Conservation (phyloP, 1,284 basidiomycete species). For the Termitomyces sp. region DNA sequence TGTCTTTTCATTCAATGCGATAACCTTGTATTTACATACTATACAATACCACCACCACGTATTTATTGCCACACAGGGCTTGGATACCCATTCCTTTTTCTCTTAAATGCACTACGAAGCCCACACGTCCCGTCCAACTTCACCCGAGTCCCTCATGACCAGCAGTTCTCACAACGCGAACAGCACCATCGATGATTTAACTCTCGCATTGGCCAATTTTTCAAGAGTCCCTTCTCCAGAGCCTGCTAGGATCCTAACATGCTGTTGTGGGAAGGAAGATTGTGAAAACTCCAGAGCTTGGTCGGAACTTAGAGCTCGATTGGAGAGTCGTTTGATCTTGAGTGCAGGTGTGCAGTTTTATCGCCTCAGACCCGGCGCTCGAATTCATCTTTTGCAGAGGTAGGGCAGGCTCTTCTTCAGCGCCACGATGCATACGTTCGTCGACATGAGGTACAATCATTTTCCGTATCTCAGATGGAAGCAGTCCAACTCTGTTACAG, state of each 20-base stretch:
- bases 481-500: slow-evolving; percentile 8
- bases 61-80: slow-evolving; percentile 11
- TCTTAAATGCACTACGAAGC: slow-evolving; percentile 11
- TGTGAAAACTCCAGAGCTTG: slow-evolving; percentile 64
- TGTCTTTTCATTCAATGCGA: slow-evolving; percentile 2
- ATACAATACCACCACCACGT: neutral
- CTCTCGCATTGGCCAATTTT: slow-evolving; percentile 62
- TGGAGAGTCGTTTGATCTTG: slow-evolving; percentile 73
- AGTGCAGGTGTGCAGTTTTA: slow-evolving; percentile 61
- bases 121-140: slow-evolving; percentile 25
- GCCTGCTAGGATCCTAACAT: slow-evolving; percentile 42
- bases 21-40: neutral
- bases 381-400: slow-evolving; percentile 49
- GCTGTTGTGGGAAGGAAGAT: slow-evolving; percentile 64
- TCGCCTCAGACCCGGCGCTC: slow-evolving; percentile 23
- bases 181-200: slow-evolving; percentile 72
- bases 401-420: slow-evolving; percentile 85
- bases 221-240: slow-evolving; percentile 68
- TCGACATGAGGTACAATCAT: slow-evolving; percentile 51
- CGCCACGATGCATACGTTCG: slow-evolving; percentile 84
- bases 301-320: slow-evolving; percentile 58
- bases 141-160: slow-evolving; percentile 45
- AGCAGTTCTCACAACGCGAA: slow-evolving; percentile 57
- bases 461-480: neutral
- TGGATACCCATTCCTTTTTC: slow-evolving; percentile 6